Evolutionary conservation across 129 eudicot species (phyloP).

Genomic region (Lactuca saligna): DNA sequence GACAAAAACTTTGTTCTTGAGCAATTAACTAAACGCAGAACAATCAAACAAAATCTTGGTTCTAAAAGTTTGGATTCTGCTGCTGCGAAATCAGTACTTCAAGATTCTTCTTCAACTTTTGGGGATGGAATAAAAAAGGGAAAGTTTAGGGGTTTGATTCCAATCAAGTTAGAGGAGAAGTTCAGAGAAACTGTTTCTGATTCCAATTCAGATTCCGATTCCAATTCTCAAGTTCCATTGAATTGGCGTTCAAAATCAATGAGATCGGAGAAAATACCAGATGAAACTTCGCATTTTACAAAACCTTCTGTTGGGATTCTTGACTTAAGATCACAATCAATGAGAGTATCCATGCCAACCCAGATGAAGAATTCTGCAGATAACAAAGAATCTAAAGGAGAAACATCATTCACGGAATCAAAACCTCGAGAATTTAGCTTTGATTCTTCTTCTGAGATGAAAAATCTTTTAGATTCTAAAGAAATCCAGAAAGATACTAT

Average conservation of each 20-base stretch:
- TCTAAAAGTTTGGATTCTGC: slow-evolving; percentile 40
- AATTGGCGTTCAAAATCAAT: slow-evolving; percentile 51
- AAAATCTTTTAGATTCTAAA: slow-evolving; percentile 23
- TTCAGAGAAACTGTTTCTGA: slow-evolving; percentile 44
- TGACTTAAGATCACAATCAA: slow-evolving; percentile 37
- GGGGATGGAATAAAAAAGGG: slow-evolving; percentile 23
- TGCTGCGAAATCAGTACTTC: slow-evolving; percentile 27
- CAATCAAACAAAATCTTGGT: slow-evolving; percentile 39
- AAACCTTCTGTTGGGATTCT: slow-evolving; percentile 40
- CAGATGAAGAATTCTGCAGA: slow-evolving; percentile 26
- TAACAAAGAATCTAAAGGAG: slow-evolving; percentile 34
- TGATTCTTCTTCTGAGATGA: slow-evolving; percentile 36
- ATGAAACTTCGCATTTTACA: slow-evolving; percentile 29
- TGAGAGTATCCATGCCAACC: slow-evolving; percentile 28
- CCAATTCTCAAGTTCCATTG: slow-evolving; percentile 18
- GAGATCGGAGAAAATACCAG: slow-evolving; percentile 39
- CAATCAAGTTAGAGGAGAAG: slow-evolving; percentile 60
- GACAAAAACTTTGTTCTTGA: slow-evolving; percentile 40
- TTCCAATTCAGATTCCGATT: slow-evolving; percentile 28
- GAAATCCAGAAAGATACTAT: not conserved
- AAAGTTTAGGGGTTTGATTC: slow-evolving; percentile 52
- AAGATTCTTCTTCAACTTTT: slow-evolving; percentile 26
- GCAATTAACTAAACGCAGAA: slow-evolving; percentile 21
- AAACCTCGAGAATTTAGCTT: slow-evolving; percentile 30
- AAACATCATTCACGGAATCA: slow-evolving; percentile 23